Percentiles rank a stretch among this genome's conserved stretches.
Conservation (phyloP, 164 flowering plant species). For the Hamamelis virginiana region DNA sequence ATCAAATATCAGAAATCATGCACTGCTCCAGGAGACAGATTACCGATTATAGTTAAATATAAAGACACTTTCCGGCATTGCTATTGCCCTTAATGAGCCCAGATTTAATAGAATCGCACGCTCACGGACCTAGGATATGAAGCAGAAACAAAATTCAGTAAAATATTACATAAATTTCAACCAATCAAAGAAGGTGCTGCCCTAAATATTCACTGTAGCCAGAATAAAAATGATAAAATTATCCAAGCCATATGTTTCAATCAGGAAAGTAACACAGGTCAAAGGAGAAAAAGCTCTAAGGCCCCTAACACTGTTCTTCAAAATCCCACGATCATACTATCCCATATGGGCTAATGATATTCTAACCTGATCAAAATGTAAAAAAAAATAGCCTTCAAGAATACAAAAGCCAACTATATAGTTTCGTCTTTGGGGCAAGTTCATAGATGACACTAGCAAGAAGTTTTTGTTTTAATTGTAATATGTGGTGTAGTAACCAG, state of each 20-base stretch:
- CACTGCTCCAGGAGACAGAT: not conserved
- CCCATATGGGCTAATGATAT: not conserved
- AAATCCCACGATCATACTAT: not conserved
- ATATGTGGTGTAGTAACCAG: too few species aligned
- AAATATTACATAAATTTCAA: not conserved
- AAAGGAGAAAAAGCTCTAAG: not conserved
- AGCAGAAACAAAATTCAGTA: not conserved
- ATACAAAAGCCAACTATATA: not conserved
- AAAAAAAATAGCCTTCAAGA: too few species aligned
- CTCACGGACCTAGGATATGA: constrained; percentile 72
- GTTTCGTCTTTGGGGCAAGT: not conserved
- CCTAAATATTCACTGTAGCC: not conserved
- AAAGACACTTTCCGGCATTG: constrained; percentile 80
- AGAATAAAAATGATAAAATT: not conserved
- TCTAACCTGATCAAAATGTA: too few species aligned
- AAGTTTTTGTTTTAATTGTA: too few species aligned
- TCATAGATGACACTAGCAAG: not conserved
- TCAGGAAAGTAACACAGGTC: not conserved
- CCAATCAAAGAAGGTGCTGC: not conserved
- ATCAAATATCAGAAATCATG: not conserved
- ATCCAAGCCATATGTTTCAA: not conserved
- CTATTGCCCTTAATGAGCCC: constrained; percentile 87
- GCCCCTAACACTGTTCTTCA: not conserved
- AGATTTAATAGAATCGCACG: constrained; percentile 86
- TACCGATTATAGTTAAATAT: constrained; percentile 90